Percentiles rank a stretch among this genome's conserved stretches.
phyloP scores from a whole-genome alignment of 2,329 filamentous ascomycete species.

The Alternaria rosae region DNA sequence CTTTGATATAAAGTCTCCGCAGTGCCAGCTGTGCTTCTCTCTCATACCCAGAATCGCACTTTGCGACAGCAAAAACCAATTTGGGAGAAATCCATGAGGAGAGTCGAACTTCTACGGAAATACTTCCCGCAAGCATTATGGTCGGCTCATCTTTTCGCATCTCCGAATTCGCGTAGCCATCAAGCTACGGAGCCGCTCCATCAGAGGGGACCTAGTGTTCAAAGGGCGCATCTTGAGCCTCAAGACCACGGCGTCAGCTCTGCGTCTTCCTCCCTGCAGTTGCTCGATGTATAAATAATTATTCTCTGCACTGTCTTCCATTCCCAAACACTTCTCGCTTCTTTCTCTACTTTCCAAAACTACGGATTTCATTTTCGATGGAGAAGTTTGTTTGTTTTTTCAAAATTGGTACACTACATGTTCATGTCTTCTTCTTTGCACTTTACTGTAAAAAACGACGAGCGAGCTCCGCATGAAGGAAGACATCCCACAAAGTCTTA shows the following conservation, averaged over 20 bases:
- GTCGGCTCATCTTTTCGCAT: neutral
- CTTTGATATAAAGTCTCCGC: neutral
- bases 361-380: too few relatives aligned
- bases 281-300: neutral
- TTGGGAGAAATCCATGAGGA: too few relatives aligned
- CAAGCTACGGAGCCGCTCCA: too few relatives aligned
- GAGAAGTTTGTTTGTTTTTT: neutral
- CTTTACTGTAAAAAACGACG: too few relatives aligned
- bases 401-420: too few relatives aligned
- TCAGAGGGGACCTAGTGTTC: neutral
- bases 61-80: neutral
- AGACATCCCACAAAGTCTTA: neutral
- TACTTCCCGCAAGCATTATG: too few relatives aligned
- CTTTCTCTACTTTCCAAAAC: neutral
- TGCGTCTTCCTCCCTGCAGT: rapidly evolving
- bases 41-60: rapidly evolving
- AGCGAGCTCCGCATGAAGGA: rapidly evolving
- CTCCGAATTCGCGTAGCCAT: too few relatives aligned
- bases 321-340: neutral
- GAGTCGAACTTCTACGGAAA: neutral
- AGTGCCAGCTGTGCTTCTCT: neutral
- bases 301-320: neutral
- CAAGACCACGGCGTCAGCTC: neutral
- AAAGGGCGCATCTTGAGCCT: neutral
- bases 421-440: too few relatives aligned